These are phyloP conservation scores for Candida saitoana DNA, from an alignment of 805 yeast genomes.

Conservation along the genomic window DNA sequence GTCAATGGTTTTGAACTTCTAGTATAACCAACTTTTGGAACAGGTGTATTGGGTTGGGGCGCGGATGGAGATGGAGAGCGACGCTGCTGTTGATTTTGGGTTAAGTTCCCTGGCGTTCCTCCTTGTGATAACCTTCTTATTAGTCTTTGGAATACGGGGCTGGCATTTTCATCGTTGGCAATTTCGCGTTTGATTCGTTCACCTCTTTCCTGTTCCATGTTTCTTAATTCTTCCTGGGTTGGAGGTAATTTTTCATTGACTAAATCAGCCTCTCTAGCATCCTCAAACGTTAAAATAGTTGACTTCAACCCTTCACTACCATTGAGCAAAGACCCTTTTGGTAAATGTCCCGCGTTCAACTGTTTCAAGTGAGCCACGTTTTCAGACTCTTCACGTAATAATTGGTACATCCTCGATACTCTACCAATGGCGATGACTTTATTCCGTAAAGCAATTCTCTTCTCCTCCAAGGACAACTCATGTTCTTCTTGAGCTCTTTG, in stretches of 20 bases:
- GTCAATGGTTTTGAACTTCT: background rate
- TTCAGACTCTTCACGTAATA: slow-evolving; percentile 84
- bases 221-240: slow-evolving; percentile 50
- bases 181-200: slow-evolving; percentile 37
- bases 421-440: slow-evolving; percentile 96
- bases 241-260: slow-evolving; percentile 91
- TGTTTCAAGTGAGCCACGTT: slow-evolving; percentile 75
- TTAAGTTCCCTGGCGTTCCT: background rate
- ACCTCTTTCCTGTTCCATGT: slow-evolving; percentile 44
- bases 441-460: slow-evolving; percentile 60
- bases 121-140: slow-evolving; percentile 32
- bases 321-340: slow-evolving; percentile 78
- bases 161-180: slow-evolving; percentile 22
- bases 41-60: background rate
- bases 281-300: slow-evolving; percentile 70
- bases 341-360: slow-evolving; percentile 70
- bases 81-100: background rate
- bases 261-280: slow-evolving; percentile 75
- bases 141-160: slow-evolving; percentile 37
- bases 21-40: background rate
- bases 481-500: slow-evolving; percentile 20
- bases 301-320: slow-evolving; percentile 77
- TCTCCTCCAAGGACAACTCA: slow-evolving; percentile 24
- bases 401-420: slow-evolving; percentile 86
- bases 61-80: background rate